A percentile compares a stretch with the other conserved stretches of the same genome.
These are phyloP conservation scores for Fomes fomentarius DNA, from an alignment of 1,284 basidiomycete genomes.

Conservation along the genomic window DNA sequence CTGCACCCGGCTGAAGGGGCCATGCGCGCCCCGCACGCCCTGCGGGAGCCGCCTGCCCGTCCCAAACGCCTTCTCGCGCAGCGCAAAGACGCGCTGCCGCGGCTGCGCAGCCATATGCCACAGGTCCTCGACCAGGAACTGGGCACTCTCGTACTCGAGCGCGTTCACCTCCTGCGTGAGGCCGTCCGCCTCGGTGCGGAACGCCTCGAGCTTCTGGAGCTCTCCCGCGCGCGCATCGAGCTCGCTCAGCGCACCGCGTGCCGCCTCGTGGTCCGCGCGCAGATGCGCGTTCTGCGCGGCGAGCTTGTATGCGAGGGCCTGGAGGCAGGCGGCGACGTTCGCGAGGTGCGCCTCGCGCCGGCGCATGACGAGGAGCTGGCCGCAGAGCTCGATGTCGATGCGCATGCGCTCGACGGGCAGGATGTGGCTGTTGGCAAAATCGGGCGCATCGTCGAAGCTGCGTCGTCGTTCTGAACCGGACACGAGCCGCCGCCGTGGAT, in stretches of 20 bases:
- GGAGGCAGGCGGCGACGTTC: constrained; percentile 45
- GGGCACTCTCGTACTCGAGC: constrained; percentile 70
- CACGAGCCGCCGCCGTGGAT: constrained; percentile 17
- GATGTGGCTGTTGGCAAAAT: constrained; percentile 46
- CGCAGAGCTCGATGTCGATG: constrained; percentile 77
- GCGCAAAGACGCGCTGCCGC: constrained; percentile 62
- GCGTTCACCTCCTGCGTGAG: constrained; percentile 66
- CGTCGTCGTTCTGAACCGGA: constrained; percentile 43
- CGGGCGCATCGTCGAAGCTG: constrained; percentile 62
- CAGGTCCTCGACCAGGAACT: constrained; percentile 63
- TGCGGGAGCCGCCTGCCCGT: constrained; percentile 40
- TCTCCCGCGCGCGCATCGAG: constrained; percentile 49
- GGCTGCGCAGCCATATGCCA: constrained; percentile 66
- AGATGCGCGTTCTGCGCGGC: constrained; percentile 56
- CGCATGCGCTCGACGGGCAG: constrained; percentile 66
- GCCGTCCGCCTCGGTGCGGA: constrained; percentile 51
- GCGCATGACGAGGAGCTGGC: constrained; percentile 68
- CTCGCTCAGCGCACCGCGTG: constrained; percentile 47
- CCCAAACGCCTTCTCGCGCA: constrained; percentile 62
- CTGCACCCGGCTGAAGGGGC: constrained; percentile 64
- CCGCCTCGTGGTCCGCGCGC: constrained; percentile 56
- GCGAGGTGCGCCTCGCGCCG: constrained; percentile 62
- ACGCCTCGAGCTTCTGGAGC: constrained; percentile 53
- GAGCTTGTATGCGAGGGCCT: constrained; percentile 55
- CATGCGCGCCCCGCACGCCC: constrained; percentile 57